Evolutionary conservation across 768 basidiomycete species (phyloP), one percentile per base, ranked within the genome.

Genomic region (Amyloporia xantha): DNA sequence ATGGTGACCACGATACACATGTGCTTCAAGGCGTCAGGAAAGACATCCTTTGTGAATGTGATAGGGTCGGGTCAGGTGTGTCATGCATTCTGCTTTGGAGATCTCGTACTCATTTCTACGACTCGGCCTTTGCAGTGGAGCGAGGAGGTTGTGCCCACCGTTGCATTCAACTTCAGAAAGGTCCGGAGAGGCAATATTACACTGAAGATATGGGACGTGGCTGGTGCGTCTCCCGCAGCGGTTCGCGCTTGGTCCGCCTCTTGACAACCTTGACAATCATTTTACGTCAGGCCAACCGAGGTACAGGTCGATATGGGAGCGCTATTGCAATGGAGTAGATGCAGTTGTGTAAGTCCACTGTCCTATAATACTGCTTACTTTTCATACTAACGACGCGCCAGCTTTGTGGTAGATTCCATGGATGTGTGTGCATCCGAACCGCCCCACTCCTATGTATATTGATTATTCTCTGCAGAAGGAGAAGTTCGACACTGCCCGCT

Each of bases 21-120:
- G n/a, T n/a, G n/a, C n/a, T n/a, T n/a, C n/a, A n/a, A n/a, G 90
- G 91, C 92, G 2, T 93, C 91, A 2, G 93, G 93, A 39, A 95
- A 96, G 71, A 95, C 93, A 2, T 92, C 90, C 9, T 89, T 96
- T 46, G 90, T 94, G 24, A 92, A 95, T 62, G 87, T 94, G 10
- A 80, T 96, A 19, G 86, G 86, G 4, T 86, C 82, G n/a, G 86
- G 86, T 56, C 86, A 88, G 71, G 86, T 83, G 41, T 25, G 59
- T 48, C 12, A 43, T 46, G 26, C 20, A n/a, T n/a, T n/a, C n/a
- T n/a, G 4, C 41, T 17, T 40, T 20, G 7, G 10, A 23, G 30
- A 10, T 3, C 24, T 33, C n/a, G 11, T 30, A 21, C 30, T 35
- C 35, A 44, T 11, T 13, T n/a, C n/a, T n/a, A n/a, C n/a, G n/a